Base-by-base conservation (phyloP, 2,329 filamentous ascomycete species). In the Curvularia sp. region DNA sequence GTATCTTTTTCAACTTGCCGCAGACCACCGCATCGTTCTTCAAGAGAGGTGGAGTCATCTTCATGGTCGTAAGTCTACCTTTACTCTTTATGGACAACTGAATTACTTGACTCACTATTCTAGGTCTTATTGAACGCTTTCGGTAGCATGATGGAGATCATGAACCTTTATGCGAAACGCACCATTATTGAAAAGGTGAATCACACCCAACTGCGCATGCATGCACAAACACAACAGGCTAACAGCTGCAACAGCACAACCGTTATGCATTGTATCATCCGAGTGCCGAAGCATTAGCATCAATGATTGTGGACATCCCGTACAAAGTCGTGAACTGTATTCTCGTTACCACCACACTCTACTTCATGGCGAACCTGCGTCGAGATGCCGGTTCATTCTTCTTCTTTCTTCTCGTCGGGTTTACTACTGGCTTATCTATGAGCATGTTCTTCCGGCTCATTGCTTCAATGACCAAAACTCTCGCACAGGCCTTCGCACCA, bases 201-300 rank as follows among this genome's bases (percentile, higher is more conserved):
- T 3, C 25, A 3, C 32, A 3, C 10, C 39, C 32, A 5, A 5
- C 19, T 21, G 1, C 6, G 9, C 5, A 52, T 7, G 3, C 5
- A 52, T 7, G 3, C 13, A 32, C 19, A 5, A 12, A 10, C 18
- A 42, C 19, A 15, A 3, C 12, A 34, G 27, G 19, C 15, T 52
- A 13, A 52, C 19, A 34, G 5, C 7, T 52, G 10, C 5, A 25
- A 13, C 3, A 96, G 74, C 93, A 97, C 65, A 78, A 82, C 49
- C 86, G 88, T 49, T 97, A 96, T 72, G 92, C 92, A 12, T 83
- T 96, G 21, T 96, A 96, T 70, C 92, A 94, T 69, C 91, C 93
- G 0, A 91, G 88, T 8, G 89, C 92, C 12, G 92, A 97, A 80
- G 90, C 91, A 13, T 81, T 91, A 12, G 55, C 67, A 1, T 61